Percentiles rank a stretch among this genome's conserved stretches.
Conservation (phyloP, 441 rosid genomes). For the Cnidoscolus chayamansa region DNA sequence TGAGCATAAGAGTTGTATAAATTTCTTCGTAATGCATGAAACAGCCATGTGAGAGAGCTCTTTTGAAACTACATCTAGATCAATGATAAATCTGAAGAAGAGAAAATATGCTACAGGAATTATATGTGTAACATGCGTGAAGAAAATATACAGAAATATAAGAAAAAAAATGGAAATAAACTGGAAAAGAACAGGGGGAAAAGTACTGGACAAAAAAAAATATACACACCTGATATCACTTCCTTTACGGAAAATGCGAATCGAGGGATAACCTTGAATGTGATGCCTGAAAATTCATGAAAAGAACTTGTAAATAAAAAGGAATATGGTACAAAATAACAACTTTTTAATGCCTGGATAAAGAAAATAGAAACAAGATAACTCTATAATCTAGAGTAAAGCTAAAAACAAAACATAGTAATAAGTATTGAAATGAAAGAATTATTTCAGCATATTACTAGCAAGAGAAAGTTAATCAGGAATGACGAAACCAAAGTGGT, state of each 20-base stretch:
- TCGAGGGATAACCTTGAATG: conserved; percentile 96
- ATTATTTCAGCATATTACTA: neutral
- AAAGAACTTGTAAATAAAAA: conserved; percentile 8
- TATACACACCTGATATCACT: conserved; percentile 69
- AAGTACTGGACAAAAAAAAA: neutral
- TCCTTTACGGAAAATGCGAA: conserved; percentile 96
- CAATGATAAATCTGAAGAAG: neutral
- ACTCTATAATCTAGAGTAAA: neutral
- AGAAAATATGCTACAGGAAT: neutral
- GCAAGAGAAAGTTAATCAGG: neutral
- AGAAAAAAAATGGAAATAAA: neutral
- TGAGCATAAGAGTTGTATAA: neutral
- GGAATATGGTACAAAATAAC: neutral
- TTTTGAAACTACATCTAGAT: neutral
- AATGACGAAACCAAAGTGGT: neutral
- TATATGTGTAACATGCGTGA: neutral
- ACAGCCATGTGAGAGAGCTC: neutral
- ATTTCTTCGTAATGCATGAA: neutral
- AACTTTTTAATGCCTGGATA: neutral
- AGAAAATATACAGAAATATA: neutral
- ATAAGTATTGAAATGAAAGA: neutral
- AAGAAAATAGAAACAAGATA: neutral
- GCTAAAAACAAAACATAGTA: neutral
- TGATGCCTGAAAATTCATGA: conserved; percentile 64
- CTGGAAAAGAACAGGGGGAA: neutral